Conservation (phyloP, 495 filamentous ascomycete genomes). For the Gamarada debralockiae region DNA sequence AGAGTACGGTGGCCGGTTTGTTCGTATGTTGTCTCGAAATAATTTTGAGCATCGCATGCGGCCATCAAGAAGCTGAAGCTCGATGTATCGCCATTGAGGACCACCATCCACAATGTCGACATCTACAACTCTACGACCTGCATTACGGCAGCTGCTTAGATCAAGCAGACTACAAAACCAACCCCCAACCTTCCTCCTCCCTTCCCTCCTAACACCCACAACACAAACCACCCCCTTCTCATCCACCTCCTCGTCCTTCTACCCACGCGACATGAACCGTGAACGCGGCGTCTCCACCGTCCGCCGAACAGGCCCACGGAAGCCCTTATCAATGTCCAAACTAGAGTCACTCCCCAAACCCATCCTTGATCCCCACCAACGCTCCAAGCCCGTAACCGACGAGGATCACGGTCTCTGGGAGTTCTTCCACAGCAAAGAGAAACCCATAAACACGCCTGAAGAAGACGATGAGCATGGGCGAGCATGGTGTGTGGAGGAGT, state of each 20-base stretch:
- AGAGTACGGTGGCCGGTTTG: neutral
- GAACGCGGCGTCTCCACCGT: conserved; percentile 78
- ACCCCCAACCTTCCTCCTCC: conserved; percentile 24
- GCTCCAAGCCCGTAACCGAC: conserved; percentile 52
- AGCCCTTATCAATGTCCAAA: conserved; percentile 64
- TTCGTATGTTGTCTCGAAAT: neutral
- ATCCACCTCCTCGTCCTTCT: conserved; percentile 30
- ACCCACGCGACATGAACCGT: conserved; percentile 57
- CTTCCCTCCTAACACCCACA: conserved; percentile 12
- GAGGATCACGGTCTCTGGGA: conserved; percentile 87
- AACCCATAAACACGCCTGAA: conserved; percentile 61
- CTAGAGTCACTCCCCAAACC: conserved; percentile 67
- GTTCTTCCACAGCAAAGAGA: conserved; percentile 72
- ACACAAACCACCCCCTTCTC: conserved; percentile 28
- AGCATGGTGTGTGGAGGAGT: conserved; percentile 81
- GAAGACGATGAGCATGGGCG: conserved; percentile 70
- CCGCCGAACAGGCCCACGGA: conserved; percentile 69
- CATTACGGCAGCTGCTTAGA: conserved; percentile 21
- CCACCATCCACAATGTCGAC: conserved; percentile 33
- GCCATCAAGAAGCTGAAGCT: conserved; percentile 1
- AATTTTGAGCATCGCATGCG: too few species aligned
- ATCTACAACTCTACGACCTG: conserved; percentile 38
- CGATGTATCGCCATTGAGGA: conserved; percentile 6
- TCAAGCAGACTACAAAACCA: conserved; percentile 13
- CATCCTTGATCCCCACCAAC: conserved; percentile 46